Evolutionary conservation across 2,329 filamentous ascomycete genomes (phyloP), one percentile per base, ranked within the genome.

Genomic region (Scedosporium minutisporum): DNA sequence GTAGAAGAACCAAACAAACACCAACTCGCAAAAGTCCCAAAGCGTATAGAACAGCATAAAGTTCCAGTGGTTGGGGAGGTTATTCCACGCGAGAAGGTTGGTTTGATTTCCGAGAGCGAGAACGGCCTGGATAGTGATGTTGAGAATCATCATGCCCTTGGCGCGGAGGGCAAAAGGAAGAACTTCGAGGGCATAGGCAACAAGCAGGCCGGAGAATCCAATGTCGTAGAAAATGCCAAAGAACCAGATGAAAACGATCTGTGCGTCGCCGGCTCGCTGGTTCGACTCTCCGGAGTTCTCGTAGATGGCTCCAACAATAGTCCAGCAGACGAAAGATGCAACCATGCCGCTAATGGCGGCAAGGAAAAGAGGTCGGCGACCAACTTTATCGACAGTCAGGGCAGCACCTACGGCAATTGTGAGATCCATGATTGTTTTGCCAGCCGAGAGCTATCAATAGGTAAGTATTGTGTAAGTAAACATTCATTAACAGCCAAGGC

Each of bases 1-100:
- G 71, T 86, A 87, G 71, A 87, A 81, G 76, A 85, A 85, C 73
- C 80, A 87, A 46, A 88, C 84, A 67, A 87, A 86, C 57, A 82
- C 65, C 57, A 87, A 74, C 72, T 87, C 83, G 68, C 80, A 71
- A 57, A 81, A 75, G 69, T 87, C 82, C 85, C 85, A 87, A 62
- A 84, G 71, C 25, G 83, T 84, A 73, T 87, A 88, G 74, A 87
- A 85, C 53, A 87, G 77, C 78, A 85, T 87, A 62, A 88, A 82
- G 72, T 87, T 80, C 82, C 84, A 87, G 72, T 86, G 80, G 61
- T 78, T 74, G n/a, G 81, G 81, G 57, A 87, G 73, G 62, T 80
- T 77, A 59, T 83, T 76, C 80, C 86, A 87, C 6, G 85, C 85
- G 63, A 86, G 75, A 68, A 82, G 82, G 76, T 88, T 88, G 68